Evolutionary conservation across 106 monocot species (phyloP).

Genomic region (Vanilla planifolia): DNA sequence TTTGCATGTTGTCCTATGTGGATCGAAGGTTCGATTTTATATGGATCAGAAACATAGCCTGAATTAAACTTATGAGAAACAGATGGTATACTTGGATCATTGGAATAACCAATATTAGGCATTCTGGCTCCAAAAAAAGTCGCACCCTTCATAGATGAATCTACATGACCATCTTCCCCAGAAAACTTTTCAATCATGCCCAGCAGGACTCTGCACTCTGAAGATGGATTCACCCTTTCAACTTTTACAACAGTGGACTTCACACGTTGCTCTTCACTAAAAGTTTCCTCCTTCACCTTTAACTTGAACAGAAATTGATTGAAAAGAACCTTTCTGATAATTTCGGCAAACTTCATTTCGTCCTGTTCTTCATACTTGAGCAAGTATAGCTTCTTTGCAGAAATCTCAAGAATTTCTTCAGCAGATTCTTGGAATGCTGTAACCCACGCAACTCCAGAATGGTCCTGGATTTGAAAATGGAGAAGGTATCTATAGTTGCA

Average conservation of each 20-base stretch:
- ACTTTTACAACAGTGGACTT: constrained; percentile 75
- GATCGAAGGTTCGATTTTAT: constrained; percentile 9
- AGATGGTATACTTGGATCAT: constrained; percentile 4
- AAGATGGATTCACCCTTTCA: constrained; percentile 59
- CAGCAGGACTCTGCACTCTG: constrained; percentile 61
- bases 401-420: constrained; percentile 62
- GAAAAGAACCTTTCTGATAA: constrained; percentile 44
- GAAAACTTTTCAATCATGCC: constrained; percentile 47
- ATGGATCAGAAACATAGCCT: neutral
- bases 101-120: constrained; percentile 11
- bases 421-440: constrained; percentile 82
- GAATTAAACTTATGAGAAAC: constrained; percentile 9
- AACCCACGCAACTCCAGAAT: constrained; percentile 71
- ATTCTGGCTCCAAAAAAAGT: constrained; percentile 16
- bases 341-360: constrained; percentile 60
- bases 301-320: constrained; percentile 67
- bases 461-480: constrained; percentile 78
- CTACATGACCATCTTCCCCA: constrained; percentile 25
- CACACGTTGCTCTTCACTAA: constrained; percentile 68
- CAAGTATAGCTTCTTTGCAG: constrained; percentile 63
- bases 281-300: constrained; percentile 84
- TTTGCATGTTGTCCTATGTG: constrained; percentile 13
- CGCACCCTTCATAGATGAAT: constrained; percentile 6
- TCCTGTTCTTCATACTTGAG: constrained; percentile 77
- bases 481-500: constrained; percentile 85